Conservation (phyloP, 225 moss, liverwort and hornwort species). For the Neckera pumila region DNA sequence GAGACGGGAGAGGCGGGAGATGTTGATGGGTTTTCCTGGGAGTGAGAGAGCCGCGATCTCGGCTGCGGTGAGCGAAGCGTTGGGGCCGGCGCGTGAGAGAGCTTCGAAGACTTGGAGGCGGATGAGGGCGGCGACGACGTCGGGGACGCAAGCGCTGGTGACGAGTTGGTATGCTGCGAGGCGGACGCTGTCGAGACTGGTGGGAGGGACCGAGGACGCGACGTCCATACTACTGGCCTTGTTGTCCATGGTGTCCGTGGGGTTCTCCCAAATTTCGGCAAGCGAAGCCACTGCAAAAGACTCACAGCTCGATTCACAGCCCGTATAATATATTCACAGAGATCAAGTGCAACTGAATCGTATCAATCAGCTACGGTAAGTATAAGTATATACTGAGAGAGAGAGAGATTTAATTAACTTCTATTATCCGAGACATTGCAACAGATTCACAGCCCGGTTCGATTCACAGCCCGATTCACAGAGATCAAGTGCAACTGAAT, state of each 20-base stretch:
- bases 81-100: too few relatives aligned
- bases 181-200: not conserved
- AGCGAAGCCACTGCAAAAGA: not conserved
- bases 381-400: too few relatives aligned
- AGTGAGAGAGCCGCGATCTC: too few relatives aligned
- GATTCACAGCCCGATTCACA: not conserved
- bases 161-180: not conserved
- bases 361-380: too few relatives aligned
- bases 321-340: too few relatives aligned
- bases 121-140: not conserved
- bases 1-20: too few relatives aligned
- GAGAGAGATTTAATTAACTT: too few relatives aligned
- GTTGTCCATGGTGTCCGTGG: not conserved
- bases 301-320: not conserved
- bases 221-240: not conserved
- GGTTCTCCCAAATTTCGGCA: not conserved
- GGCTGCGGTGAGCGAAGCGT: too few relatives aligned
- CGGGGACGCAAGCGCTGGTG: not conserved
- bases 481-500: not conserved
- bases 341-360: too few relatives aligned
- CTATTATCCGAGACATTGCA: too few relatives aligned
- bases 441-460: not conserved
- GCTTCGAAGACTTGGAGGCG: not conserved
- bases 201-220: not conserved
- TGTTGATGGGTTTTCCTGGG: too few relatives aligned